Evolutionary conservation across 2,329 filamentous ascomycete genomes (phyloP), one percentile per base, ranked within the genome.

Genomic region (Emydomyces testavorans): DNA sequence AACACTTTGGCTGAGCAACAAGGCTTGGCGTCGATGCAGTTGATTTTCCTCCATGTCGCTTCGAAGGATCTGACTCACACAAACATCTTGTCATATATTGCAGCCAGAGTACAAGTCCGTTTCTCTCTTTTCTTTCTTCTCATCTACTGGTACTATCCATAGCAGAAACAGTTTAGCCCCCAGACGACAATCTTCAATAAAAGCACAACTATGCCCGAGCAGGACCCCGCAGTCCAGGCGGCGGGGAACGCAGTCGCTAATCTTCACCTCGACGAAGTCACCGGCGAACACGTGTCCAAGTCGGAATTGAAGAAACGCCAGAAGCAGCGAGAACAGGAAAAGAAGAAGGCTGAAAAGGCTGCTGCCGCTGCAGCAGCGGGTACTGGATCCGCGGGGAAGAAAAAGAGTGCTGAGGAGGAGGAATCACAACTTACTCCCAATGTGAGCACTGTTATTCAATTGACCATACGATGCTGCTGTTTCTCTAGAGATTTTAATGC

Each of bases 221-320:
- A 65, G 32, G 66, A 65, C 57, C 53, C 62, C 51, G 63, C 66
- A 50, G 59, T 66, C 52, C 65, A 69, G 55, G 72, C 75, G 54
- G 65, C 70, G 55, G 65, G 62, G 54, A 57, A 55, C 48, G 67
- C 62, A 61, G 65, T 82, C 56, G 77, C 77, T 61, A 86, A 90
- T 71, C 76, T 94, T 57, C 77, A 89, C 67, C 78, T 92, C 43
- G 92, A 98, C 67, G 86, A 93, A 62, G 86, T 89, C 54, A 96
- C 92, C 11, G 92, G 92, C 60, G 92, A 98, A 72, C 81, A 68
- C 61, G 74, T 82, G 47, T 89, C 84, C 71, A 89, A 89, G 80
- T 79, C 80, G 13, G 83, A 89, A 71, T 74, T 96, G 66, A 98
- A 98, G 86, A 90, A 86, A 74, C 82, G 90, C 61, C 79, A 89